Conservation (phyloP, 108 stramenopile species). For the Mediolabrus comicus region DNA sequence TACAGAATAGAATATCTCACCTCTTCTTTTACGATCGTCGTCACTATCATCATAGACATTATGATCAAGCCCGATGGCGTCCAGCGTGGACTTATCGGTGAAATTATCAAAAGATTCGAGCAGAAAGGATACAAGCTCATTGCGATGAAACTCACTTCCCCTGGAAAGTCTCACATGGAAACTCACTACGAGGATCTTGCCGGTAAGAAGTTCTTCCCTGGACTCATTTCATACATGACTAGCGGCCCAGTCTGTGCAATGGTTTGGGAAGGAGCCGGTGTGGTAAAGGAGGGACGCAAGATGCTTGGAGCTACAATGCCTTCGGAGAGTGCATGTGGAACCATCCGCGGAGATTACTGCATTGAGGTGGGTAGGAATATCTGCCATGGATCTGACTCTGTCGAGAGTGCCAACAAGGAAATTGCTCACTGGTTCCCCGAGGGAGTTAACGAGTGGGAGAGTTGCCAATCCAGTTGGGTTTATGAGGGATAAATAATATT, state of each 20-base stretch:
- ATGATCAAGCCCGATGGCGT: constrained; percentile 99
- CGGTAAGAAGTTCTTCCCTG: constrained; percentile 95
- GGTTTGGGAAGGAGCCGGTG: constrained; percentile 91
- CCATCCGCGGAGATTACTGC: constrained; percentile 98
- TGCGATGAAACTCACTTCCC: constrained; percentile 92
- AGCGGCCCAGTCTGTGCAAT: constrained; percentile 94
- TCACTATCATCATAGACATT: constrained; percentile 51
- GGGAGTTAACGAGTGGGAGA: constrained; percentile 72
- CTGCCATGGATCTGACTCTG: constrained; percentile 92
- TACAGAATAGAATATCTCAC: too few relatives aligned
- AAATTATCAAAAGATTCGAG: constrained; percentile 98
- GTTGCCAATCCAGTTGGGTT: constrained; percentile 64
- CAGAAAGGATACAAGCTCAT: constrained; percentile 96
- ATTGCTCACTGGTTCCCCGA: constrained; percentile 98
- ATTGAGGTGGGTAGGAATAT: constrained; percentile 91
- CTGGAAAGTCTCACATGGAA: constrained; percentile 87
- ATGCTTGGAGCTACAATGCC: constrained; percentile 99
- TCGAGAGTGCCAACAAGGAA: constrained; percentile 94
- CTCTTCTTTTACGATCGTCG: neutral
- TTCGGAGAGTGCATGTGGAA: constrained; percentile 89
- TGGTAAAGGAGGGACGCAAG: constrained; percentile 83
- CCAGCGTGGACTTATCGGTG: constrained; percentile 95
- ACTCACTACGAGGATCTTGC: constrained; percentile 95
- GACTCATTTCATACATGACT: constrained; percentile 95
- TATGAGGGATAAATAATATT: constrained; percentile 54